Evolutionary conservation across 208 protist genomes (phyloP).

Genomic region (Wallacemonas sp.): DNA sequence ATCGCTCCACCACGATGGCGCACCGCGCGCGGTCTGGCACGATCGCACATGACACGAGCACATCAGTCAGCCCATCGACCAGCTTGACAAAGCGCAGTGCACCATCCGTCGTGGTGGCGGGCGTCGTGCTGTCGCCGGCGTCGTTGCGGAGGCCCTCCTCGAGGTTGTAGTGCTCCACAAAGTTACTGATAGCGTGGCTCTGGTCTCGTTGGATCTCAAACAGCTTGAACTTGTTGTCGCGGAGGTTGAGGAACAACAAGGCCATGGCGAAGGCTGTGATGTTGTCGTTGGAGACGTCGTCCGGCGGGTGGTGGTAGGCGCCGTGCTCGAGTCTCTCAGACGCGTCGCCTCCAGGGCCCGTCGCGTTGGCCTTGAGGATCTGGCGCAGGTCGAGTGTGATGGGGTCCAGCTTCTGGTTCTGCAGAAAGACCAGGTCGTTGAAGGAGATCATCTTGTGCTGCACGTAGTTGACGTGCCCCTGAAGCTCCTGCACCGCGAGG

Average conservation of each 20-base stretch:
- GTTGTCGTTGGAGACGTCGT: slow-evolving; percentile 12
- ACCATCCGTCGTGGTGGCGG: not conserved
- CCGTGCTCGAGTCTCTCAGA: too few relatives aligned
- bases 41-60: slow-evolving; percentile 83
- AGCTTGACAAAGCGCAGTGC: slow-evolving; percentile 81
- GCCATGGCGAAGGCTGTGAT: slow-evolving; percentile 38
- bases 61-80: slow-evolving; percentile 78
- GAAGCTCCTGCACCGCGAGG: slow-evolving; percentile 85
- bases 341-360: too few relatives aligned
- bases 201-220: slow-evolving; percentile 64
- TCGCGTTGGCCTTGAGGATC: not conserved
- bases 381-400: slow-evolving; percentile 38
- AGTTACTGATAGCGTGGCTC: slow-evolving; percentile 65
- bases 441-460: slow-evolving; percentile 82
- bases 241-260: slow-evolving; percentile 71
- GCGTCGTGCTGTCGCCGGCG: slow-evolving; percentile 13
- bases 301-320: not conserved
- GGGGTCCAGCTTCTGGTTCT: slow-evolving; percentile 63
- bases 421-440: slow-evolving; percentile 84
- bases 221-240: slow-evolving; percentile 87
- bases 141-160: slow-evolving; percentile 33
- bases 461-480: slow-evolving; percentile 87
- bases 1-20: slow-evolving; percentile 57
- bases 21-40: slow-evolving; percentile 22
- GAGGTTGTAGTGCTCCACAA: slow-evolving; percentile 86